A percentile compares a stretch with the other conserved stretches of the same genome.
Conservation (phyloP, 148 eudicot species). For the Hydrangea macrophylla region DNA sequence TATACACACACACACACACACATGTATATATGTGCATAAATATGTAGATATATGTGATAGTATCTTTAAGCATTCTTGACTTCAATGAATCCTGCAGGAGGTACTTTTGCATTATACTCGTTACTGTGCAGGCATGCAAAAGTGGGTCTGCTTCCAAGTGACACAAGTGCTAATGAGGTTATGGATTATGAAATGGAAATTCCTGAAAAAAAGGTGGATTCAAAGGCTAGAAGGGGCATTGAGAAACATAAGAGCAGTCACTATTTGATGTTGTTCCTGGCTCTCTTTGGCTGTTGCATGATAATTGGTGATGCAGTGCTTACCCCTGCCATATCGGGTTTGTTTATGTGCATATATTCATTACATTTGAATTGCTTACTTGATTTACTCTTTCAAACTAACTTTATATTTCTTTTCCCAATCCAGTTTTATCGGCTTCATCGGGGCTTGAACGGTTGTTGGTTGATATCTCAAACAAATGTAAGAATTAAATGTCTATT, state of each 20-base stretch:
- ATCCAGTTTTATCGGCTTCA: conserved; percentile 43
- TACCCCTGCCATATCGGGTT: conserved; percentile 79
- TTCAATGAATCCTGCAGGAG: conserved; percentile 38
- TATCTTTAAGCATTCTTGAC: conserved; percentile 4
- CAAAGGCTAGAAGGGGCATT: conserved; percentile 45
- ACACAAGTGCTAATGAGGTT: conserved; percentile 43
- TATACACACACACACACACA: too few species aligned
- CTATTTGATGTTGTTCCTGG: conserved; percentile 56
- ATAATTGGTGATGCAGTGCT: conserved; percentile 75
- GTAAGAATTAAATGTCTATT: conserved; percentile 23
- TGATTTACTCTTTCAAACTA: background rate
- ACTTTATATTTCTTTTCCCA: conserved; percentile 2
- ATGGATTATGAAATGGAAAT: conserved; percentile 23
- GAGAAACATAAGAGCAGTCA: conserved; percentile 55
- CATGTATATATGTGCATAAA: too few species aligned
- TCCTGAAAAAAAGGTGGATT: conserved; percentile 21
- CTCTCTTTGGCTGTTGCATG: conserved; percentile 80
- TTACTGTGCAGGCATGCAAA: conserved; percentile 62
- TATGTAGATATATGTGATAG: background rate
- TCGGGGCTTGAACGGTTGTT: conserved; percentile 36
- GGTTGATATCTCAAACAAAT: conserved; percentile 24
- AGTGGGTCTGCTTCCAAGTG: conserved; percentile 59
- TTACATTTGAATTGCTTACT: background rate
- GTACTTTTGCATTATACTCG: conserved; percentile 74
- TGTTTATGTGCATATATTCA: conserved; percentile 3